Evolutionary conservation across 208 protist species (phyloP).

Genomic region (Histomonas meleagridis): DNA sequence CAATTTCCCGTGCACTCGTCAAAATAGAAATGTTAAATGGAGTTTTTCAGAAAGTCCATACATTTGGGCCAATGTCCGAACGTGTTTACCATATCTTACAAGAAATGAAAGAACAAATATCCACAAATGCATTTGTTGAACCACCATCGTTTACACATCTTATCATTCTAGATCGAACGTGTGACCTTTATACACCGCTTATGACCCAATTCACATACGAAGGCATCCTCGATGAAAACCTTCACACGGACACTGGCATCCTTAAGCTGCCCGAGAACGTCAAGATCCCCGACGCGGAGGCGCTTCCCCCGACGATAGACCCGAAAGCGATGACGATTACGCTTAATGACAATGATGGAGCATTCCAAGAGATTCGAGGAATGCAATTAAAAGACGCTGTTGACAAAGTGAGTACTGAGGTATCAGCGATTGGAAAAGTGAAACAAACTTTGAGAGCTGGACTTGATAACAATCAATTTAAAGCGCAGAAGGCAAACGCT

Average conservation of each 20-base stretch:
- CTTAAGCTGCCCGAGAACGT: background rate
- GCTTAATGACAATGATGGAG: background rate
- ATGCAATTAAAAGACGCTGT: background rate
- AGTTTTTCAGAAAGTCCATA: background rate
- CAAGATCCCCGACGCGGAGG: background rate
- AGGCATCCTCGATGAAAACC: background rate
- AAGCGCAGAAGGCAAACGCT: background rate
- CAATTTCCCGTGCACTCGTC: background rate
- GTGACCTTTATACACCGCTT: background rate
- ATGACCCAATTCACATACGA: background rate
- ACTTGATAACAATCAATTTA: background rate
- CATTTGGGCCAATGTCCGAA: background rate
- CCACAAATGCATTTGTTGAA: background rate
- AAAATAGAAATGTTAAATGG: conserved; percentile 30
- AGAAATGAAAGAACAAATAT: conserved; percentile 7
- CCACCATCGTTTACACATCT: background rate
- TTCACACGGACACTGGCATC: background rate
- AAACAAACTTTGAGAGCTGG: no score
- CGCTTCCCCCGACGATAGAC: no score
- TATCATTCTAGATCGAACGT: background rate
- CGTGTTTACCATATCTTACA: background rate
- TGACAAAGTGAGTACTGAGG: background rate
- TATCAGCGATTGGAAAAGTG: no score
- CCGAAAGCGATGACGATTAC: no score
- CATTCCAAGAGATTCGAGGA: background rate